These are phyloP conservation scores for Epichloe bromicola DNA, from an alignment of 2,329 filamentous ascomycete genomes.

Conservation along the genomic window DNA sequence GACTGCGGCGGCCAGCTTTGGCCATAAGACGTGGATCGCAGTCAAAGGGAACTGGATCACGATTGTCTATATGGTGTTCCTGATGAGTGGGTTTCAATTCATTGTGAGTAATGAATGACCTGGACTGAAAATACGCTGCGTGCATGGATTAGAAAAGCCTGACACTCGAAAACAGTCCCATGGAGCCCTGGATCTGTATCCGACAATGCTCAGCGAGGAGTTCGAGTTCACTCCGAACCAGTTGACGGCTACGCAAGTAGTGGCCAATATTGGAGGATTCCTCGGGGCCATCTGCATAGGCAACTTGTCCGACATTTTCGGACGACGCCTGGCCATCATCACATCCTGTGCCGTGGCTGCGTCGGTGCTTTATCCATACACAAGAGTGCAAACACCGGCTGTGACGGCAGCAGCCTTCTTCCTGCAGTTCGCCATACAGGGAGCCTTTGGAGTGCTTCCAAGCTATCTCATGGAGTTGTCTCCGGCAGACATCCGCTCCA, in stretches of 20 bases:
- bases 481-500: not conserved
- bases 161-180: not conserved
- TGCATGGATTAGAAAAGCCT: not conserved
- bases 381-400: not conserved
- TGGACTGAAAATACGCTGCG: not conserved
- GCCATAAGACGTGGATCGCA: not conserved
- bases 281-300: not conserved
- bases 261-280: slow-evolving; percentile 2
- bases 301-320: not conserved
- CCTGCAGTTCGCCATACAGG: slow-evolving; percentile 1
- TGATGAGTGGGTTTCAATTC: not conserved
- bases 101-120: not conserved
- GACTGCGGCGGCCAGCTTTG: not conserved
- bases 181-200: not conserved
- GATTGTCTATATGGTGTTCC: not conserved
- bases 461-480: slow-evolving; percentile 1
- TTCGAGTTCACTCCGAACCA: not conserved
- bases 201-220: not conserved
- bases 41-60: not conserved
- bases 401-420: slow-evolving; percentile 1
- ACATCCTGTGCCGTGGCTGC: not conserved
- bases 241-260: not conserved
- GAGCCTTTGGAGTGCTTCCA: slow-evolving; percentile 1
- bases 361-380: not conserved
- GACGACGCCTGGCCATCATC: slow-evolving; percentile 2